Conservation (phyloP, 148 eudicot species). For the Persicaria tinctoria region DNA sequence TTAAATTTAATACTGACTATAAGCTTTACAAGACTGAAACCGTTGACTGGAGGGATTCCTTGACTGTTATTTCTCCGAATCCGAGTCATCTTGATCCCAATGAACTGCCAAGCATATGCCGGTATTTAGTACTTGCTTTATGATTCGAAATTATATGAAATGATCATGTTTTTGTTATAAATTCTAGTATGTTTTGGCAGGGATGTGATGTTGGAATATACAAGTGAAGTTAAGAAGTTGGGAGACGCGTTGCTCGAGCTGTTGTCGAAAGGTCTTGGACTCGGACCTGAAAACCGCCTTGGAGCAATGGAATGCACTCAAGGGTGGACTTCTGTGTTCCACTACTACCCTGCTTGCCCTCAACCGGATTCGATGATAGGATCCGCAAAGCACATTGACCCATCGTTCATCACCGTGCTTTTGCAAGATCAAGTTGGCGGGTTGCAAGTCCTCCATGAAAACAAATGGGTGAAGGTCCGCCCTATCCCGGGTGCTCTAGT, state of each 20-base stretch:
- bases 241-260: background rate
- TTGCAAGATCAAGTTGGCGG: conserved; percentile 8
- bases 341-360: conserved; percentile 7
- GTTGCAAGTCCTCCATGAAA: background rate
- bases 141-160: too few relatives aligned
- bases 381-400: background rate
- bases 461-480: conserved; percentile 2
- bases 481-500: conserved; percentile 2
- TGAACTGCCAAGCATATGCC: too few relatives aligned
- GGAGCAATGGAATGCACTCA: background rate
- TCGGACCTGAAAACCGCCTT: background rate
- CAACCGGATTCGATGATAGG: conserved; percentile 12
- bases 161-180: too few relatives aligned
- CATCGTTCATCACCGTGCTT: conserved; percentile 4
- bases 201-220: background rate
- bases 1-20: too few relatives aligned
- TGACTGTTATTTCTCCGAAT: too few relatives aligned
- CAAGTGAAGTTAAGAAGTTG: background rate
- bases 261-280: background rate
- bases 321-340: background rate
- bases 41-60: too few relatives aligned
- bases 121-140: too few relatives aligned
- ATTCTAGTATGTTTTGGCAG: background rate
- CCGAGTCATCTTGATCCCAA: too few relatives aligned
- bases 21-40: too few relatives aligned